Percentiles rank a stretch among this genome's conserved stretches.
Evolutionary conservation across 192 early-diverging fungal genomes (phyloP).

Genomic region (Coemansia sp.): DNA sequence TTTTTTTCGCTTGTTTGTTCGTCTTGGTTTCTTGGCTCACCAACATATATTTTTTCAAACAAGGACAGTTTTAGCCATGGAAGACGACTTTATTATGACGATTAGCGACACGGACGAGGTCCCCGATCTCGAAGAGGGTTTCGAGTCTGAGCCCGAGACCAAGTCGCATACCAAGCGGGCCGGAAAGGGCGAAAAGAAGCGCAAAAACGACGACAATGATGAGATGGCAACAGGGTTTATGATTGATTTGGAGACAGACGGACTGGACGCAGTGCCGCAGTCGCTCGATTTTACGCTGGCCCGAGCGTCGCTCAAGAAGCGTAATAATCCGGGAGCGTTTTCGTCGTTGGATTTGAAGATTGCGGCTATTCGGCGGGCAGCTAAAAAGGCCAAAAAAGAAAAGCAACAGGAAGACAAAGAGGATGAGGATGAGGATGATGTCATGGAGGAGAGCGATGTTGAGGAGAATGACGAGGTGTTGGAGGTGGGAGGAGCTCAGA

Average conservation of each 20-base stretch:
- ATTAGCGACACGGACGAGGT: slow-evolving; percentile 68
- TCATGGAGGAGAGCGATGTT: slow-evolving; percentile 49
- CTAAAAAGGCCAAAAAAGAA: slow-evolving; percentile 26
- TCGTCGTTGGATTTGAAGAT: slow-evolving; percentile 52
- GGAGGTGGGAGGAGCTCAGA: neutral
- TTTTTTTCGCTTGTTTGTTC: neutral
- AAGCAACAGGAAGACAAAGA: slow-evolving; percentile 13
- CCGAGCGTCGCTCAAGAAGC: slow-evolving; percentile 67
- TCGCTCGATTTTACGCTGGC: slow-evolving; percentile 83
- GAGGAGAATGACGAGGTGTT: slow-evolving; percentile 16
- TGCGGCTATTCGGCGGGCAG: slow-evolving; percentile 25
- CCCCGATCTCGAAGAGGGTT: slow-evolving; percentile 50
- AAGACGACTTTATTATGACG: slow-evolving; percentile 70
- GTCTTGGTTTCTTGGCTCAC: neutral
- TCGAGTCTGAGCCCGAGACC: slow-evolving; percentile 5
- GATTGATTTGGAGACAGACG: slow-evolving; percentile 75
- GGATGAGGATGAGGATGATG: slow-evolving; percentile 21
- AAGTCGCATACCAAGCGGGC: slow-evolving; percentile 18
- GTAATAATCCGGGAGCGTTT: slow-evolving; percentile 46
- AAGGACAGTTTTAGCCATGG: slow-evolving; percentile 15
- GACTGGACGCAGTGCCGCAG: slow-evolving; percentile 57
- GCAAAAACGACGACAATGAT: slow-evolving; percentile 19
- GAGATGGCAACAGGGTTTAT: slow-evolving; percentile 75
- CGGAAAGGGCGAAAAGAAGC: slow-evolving; percentile 17
- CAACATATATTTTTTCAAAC: neutral